A percentile compares a stretch with the other conserved stretches of the same genome.
Conservation (phyloP, 1,139 yeast species). For the Sugiyamaella novakii region DNA sequence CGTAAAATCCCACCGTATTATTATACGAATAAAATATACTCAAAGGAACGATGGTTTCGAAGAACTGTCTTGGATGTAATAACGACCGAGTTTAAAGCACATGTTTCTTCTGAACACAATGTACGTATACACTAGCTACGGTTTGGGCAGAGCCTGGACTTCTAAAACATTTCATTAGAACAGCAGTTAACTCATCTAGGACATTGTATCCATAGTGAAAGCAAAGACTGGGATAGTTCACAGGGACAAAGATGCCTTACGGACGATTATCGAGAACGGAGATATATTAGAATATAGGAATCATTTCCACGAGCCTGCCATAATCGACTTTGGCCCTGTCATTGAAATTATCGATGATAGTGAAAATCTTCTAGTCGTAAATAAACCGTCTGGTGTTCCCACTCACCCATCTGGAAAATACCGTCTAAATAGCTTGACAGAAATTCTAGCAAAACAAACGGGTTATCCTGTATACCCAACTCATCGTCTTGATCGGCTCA, state of each 20-base stretch:
- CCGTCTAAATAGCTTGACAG: constrained; percentile 68
- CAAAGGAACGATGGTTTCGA: constrained; percentile 89
- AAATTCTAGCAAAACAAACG: constrained; percentile 25
- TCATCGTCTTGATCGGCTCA: constrained; percentile 78
- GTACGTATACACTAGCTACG: too few species aligned
- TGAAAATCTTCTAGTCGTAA: constrained; percentile 76
- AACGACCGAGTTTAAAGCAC: constrained; percentile 76
- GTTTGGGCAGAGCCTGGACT: too few species aligned
- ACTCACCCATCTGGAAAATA: constrained; percentile 90
- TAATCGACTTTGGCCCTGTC: constrained; percentile 55
- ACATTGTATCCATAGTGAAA: constrained; percentile 5
- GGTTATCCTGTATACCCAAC: constrained; percentile 31
- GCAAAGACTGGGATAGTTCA: background rate
- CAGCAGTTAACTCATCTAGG: background rate
- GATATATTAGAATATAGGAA: constrained; percentile 76
- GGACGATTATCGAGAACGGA: constrained; percentile 62
- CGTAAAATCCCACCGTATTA: constrained; percentile 80
- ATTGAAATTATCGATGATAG: constrained; percentile 74
- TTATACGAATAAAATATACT: constrained; percentile 81
- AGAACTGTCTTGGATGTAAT: constrained; percentile 78
- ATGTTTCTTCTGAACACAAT: constrained; percentile 54
- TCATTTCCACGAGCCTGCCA: constrained; percentile 91
- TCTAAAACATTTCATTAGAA: too few species aligned
- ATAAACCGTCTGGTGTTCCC: constrained; percentile 93
- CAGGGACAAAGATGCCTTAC: constrained; percentile 2